phyloP scores from a whole-genome alignment of 768 basidiomycete species.

The Suillus sp. region DNA sequence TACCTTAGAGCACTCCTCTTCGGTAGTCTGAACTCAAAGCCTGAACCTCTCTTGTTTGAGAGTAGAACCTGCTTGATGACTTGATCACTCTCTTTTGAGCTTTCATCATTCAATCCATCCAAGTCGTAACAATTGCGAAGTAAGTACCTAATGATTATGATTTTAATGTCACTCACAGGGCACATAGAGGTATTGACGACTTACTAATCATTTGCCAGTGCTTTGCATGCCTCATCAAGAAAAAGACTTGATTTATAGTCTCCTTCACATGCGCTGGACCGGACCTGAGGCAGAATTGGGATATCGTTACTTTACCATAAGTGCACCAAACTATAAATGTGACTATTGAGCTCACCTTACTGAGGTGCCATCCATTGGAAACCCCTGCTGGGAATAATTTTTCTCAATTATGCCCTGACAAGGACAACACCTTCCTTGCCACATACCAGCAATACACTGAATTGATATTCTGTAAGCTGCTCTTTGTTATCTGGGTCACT shows the following conservation, averaged over 20 bases:
- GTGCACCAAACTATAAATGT: background rate
- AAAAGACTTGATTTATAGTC: background rate
- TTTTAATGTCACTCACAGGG: background rate
- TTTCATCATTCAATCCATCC: too few species aligned
- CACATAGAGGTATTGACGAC: conserved; percentile 9
- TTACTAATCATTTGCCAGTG: background rate
- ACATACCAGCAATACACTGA: conserved; percentile 11
- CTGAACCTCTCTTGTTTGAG: too few species aligned
- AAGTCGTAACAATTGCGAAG: too few species aligned
- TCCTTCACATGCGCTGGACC: conserved; percentile 14
- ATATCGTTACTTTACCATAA: conserved; percentile 9
- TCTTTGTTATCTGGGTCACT: background rate
- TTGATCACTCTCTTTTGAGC: too few species aligned
- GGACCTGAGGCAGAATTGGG: conserved; percentile 10
- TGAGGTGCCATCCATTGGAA: conserved; percentile 8
- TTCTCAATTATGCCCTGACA: background rate
- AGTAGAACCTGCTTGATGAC: too few species aligned
- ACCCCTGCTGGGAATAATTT: conserved; percentile 9
- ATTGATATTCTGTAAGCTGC: conserved; percentile 7
- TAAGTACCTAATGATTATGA: conserved; percentile 1
- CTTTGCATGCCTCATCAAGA: background rate
- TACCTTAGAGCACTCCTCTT: too few species aligned
- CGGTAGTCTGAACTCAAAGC: too few species aligned
- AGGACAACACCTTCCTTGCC: conserved; percentile 2
- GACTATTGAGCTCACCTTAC: background rate